Conservation (phyloP, 2,329 filamentous ascomycete species). For the Teratosphaeria pseudoeucalypti region DNA sequence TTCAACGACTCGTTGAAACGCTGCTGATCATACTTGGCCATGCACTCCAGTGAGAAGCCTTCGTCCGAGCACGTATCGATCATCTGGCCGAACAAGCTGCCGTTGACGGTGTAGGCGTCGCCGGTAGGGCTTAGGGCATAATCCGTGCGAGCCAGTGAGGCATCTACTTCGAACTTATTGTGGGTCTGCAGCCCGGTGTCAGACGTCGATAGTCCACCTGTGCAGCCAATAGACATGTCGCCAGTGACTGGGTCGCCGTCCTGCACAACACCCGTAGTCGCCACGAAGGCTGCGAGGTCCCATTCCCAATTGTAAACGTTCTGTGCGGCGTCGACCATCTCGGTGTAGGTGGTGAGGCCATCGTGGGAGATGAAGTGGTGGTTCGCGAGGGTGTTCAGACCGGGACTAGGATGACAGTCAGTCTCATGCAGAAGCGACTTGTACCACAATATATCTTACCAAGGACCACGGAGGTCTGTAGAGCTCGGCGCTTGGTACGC, state of each 20-base stretch:
- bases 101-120: conserved; percentile 28
- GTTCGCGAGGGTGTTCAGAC: conserved; percentile 31
- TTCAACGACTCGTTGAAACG: background rate
- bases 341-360: conserved; percentile 29
- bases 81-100: conserved; percentile 22
- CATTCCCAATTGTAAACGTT: conserved; percentile 33
- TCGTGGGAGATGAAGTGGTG: conserved; percentile 31
- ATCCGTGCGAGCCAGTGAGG: conserved; percentile 28
- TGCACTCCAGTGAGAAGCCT: background rate
- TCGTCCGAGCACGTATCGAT: background rate
- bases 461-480: conserved; percentile 18
- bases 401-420: conserved; percentile 9
- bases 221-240: conserved; percentile 32
- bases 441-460: background rate
- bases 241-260: conserved; percentile 29
- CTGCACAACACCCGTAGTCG: conserved; percentile 25
- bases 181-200: conserved; percentile 28
- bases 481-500: conserved; percentile 23
- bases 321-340: conserved; percentile 32
- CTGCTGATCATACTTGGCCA: conserved; percentile 1
- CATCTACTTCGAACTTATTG: conserved; percentile 29
- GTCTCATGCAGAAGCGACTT: background rate
- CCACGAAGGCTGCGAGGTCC: conserved; percentile 28
- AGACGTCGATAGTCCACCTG: conserved; percentile 19
- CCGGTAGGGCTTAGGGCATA: conserved; percentile 21